Conservation (phyloP, 345 rosid genomes). For the Camelina laxa region DNA sequence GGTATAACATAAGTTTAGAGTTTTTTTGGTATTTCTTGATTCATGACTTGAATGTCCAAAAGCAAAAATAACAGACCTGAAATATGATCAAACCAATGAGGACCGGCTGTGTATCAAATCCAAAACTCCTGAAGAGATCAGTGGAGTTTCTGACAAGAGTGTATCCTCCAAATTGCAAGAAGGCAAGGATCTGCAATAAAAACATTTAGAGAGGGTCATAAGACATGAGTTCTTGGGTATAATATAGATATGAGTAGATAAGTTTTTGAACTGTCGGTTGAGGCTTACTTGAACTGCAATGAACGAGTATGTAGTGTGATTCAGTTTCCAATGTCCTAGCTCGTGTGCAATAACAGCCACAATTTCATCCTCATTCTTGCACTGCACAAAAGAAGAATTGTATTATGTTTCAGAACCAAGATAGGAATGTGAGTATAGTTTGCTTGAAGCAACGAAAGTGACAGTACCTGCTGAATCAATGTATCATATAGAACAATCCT, state of each 20-base stretch:
- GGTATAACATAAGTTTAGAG: slow-evolving; percentile 6
- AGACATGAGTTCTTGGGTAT: slow-evolving; percentile 3
- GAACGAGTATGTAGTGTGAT: slow-evolving; percentile 91
- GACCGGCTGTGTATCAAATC: slow-evolving; percentile 92
- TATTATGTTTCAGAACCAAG: slow-evolving; percentile 6
- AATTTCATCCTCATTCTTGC: slow-evolving; percentile 90
- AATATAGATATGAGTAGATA: not conserved
- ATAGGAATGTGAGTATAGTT: slow-evolving; percentile 3
- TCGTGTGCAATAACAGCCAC: slow-evolving; percentile 99
- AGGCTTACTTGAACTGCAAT: slow-evolving; percentile 81
- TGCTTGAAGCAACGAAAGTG: slow-evolving; percentile 9
- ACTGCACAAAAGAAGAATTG: slow-evolving; percentile 52
- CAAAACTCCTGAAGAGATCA: slow-evolving; percentile 95
- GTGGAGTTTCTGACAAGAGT: slow-evolving; percentile 96
- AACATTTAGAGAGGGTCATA: not conserved
- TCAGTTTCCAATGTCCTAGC: slow-evolving; percentile 99
- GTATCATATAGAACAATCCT: slow-evolving; percentile 97
- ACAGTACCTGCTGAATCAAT: slow-evolving; percentile 89
- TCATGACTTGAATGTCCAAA: slow-evolving; percentile 11
- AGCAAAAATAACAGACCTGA: slow-evolving; percentile 60
- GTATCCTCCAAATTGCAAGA: slow-evolving; percentile 95
- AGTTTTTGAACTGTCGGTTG: not conserved
- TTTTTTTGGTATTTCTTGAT: not conserved
- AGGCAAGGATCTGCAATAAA: slow-evolving; percentile 73
- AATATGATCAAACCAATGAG: slow-evolving; percentile 93